phyloP scores from a whole-genome alignment of 352 stramenopile genomes.

The Phytophthora cajani region DNA sequence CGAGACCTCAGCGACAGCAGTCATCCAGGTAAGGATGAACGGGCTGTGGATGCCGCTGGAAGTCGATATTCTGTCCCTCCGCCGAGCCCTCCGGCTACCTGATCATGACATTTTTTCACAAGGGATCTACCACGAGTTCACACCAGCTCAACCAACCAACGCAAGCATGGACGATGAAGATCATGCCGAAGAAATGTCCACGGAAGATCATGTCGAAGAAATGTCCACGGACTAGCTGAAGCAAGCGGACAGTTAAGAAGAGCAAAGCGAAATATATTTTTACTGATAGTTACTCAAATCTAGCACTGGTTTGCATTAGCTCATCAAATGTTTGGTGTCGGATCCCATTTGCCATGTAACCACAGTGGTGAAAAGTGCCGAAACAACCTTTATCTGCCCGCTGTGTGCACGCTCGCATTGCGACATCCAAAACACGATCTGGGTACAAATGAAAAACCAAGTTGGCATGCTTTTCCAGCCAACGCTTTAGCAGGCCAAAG shows the following conservation, averaged over 20 bases:
- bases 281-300: not conserved
- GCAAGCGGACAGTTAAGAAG: not conserved
- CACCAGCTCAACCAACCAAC: slow-evolving; percentile 1
- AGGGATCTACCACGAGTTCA: slow-evolving; percentile 12
- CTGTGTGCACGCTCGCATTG: slow-evolving; percentile 12
- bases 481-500: not conserved
- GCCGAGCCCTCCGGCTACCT: slow-evolving; percentile 2
- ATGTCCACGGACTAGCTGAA: not conserved
- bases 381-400: slow-evolving; percentile 8
- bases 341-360: slow-evolving; percentile 9
- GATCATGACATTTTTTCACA: slow-evolving; percentile 11
- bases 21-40: not conserved
- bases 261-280: not conserved
- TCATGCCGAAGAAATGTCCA: not conserved
- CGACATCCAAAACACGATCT: slow-evolving; percentile 3
- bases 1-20: not conserved
- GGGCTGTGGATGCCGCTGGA: slow-evolving; percentile 15
- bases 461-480: not conserved
- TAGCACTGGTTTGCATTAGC: not conserved
- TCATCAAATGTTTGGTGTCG: slow-evolving; percentile 9
- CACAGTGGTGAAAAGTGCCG: slow-evolving; percentile 14
- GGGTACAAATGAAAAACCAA: slow-evolving; percentile 5
- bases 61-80: slow-evolving; percentile 5
- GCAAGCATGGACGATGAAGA: not conserved
- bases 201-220: not conserved